Evolutionary conservation across 306 rosid genomes (phyloP), one percentile per base, ranked within the genome.

Genomic region (Vigna nakashimae): DNA sequence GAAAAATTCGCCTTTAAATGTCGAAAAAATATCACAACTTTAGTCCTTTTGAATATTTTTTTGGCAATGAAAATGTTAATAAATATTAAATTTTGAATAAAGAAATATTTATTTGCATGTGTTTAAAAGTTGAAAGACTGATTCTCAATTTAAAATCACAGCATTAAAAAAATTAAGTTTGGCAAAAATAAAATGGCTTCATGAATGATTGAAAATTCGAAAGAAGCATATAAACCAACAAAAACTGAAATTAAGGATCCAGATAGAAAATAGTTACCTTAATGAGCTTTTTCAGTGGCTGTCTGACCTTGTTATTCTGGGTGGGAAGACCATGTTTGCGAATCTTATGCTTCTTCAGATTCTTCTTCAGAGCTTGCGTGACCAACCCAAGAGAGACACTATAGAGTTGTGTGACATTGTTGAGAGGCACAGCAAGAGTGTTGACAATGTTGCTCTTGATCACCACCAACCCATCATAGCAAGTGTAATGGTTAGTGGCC

Each of bases 401-500:
- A 9, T 91, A 91, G 14, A 93, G 3, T 56, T 83, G 16, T 1
- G 87, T 86, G 4, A 71, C 84, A 71, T 86, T 81, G 7, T 59
- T 73, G 28, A 90, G 51, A 32, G 87, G 89, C 32, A 66, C 85
- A 3, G 89, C 69, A 53, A 91, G 20, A 2, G 77, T 84, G 6
- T 59, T 28, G 17, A 74, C 87, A 12, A 91, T 55, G 40, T 58
- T 68, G 71, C 94, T 88, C 66, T 84, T 79, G 1, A 85, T 69
- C 71, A 17, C 80, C 56, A 70, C 83, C 32, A 93, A 81, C 45
- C 92, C 97, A 4, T 93, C 98, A 59, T 74, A 69, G 63, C 98
- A 93, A 1, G 96, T 93, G 75, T 89, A 88, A 9, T 91, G 97
- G 67, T 93, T 93, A 1, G 96, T 93, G 16, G 90, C 90, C n/a